These are phyloP conservation scores for Pyrenochaeta sp. DNA, from an alignment of 2,329 filamentous ascomycete species.

Conservation along the genomic window DNA sequence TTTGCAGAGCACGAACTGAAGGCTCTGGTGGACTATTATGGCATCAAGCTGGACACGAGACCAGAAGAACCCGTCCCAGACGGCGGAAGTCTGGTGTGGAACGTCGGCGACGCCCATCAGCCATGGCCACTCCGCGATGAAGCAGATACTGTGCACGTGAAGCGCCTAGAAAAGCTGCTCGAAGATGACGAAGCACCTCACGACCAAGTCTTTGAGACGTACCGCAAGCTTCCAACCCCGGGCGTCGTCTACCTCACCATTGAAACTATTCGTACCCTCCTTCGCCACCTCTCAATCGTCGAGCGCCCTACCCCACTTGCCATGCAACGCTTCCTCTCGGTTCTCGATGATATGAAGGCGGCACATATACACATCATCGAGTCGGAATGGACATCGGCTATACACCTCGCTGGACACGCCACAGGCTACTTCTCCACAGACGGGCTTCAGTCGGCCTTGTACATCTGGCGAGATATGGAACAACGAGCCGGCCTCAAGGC, in stretches of 20 bases:
- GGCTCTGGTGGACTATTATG: constrained; percentile 59
- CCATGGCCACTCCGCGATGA: constrained; percentile 42
- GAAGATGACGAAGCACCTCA: constrained; percentile 53
- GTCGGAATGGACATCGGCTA: constrained; percentile 82
- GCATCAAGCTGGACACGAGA: constrained; percentile 30
- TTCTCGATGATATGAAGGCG: constrained; percentile 83
- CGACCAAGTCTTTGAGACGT: constrained; percentile 60
- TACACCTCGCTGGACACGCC: constrained; percentile 79
- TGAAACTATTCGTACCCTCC: constrained; percentile 66
- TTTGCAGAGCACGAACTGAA: constrained; percentile 54
- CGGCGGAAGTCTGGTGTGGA: constrained; percentile 36
- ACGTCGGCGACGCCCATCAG: constrained; percentile 40
- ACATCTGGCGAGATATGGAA: constrained; percentile 92
- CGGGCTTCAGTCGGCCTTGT: constrained; percentile 73
- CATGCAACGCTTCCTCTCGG: constrained; percentile 82
- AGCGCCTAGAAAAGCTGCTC: constrained; percentile 49
- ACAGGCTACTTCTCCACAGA: constrained; percentile 64
- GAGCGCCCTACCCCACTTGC: constrained; percentile 59
- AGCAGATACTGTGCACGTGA: constrained; percentile 46
- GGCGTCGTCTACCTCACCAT: constrained; percentile 60
- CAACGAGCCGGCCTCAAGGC: constrained; percentile 68
- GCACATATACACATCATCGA: constrained; percentile 72
- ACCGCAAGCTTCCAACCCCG: constrained; percentile 61
- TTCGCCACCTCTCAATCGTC: constrained; percentile 72
- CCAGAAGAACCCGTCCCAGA: constrained; percentile 43